Percentiles rank a stretch among this genome's conserved stretches.
Evolutionary conservation across 768 basidiomycete species (phyloP).

Genomic region (Strobilomyces confusus): DNA sequence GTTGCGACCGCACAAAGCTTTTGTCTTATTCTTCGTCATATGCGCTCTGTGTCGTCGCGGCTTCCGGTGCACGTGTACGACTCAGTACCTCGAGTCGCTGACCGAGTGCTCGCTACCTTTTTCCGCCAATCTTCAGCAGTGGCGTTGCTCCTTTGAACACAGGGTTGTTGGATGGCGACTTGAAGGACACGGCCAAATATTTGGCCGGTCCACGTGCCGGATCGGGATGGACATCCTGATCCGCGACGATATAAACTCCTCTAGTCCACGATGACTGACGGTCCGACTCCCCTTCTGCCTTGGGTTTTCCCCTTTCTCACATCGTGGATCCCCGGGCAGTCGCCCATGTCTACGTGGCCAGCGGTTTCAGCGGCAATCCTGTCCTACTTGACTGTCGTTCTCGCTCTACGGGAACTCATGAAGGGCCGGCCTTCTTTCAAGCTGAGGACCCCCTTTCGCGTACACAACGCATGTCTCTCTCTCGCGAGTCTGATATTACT

Average conservation of each 20-base stretch:
- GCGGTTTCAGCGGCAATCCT: conserved; percentile 65
- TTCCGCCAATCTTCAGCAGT: too few species aligned
- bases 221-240: neutral
- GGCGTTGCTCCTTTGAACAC: too few species aligned
- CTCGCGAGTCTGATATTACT: conserved; percentile 76
- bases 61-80: neutral
- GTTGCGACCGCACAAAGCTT: too few species aligned
- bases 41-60: too few species aligned
- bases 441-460: conserved; percentile 73
- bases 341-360: conserved; percentile 74
- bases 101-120: too few species aligned
- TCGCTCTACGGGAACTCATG: conserved; percentile 80
- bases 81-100: too few species aligned
- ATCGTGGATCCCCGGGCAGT: conserved; percentile 67
- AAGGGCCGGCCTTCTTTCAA: conserved; percentile 63
- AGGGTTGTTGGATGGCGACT: too few species aligned
- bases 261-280: conserved; percentile 5
- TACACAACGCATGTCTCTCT: conserved; percentile 84
- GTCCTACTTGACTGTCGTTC: conserved; percentile 81
- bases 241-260: neutral
- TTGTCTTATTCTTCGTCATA: too few species aligned
- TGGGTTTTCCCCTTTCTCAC: conserved; percentile 51
- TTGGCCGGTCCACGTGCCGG: neutral
- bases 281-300: neutral
- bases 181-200: too few species aligned